Conservation (phyloP, 2,329 filamentous ascomycete species). For the Fusarium sp. region DNA sequence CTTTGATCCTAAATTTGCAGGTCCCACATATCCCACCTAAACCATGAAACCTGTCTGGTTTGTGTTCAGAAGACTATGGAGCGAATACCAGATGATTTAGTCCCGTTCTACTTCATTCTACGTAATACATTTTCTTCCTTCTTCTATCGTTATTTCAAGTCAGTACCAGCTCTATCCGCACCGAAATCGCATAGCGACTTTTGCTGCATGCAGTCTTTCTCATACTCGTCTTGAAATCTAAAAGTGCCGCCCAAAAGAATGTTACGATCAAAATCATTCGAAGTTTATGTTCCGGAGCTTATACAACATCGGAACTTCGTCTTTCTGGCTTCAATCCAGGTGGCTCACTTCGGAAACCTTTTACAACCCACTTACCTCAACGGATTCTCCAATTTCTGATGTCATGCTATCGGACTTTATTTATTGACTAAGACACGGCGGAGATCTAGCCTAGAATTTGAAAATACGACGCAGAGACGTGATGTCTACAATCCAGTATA, state of each 20-base stretch:
- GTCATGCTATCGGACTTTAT: accelerated
- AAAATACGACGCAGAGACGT: no score
- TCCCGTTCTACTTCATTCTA: accelerated
- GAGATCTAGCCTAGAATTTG: accelerated
- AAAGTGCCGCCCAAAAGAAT: no score
- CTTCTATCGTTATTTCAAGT: accelerated
- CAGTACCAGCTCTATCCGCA: accelerated
- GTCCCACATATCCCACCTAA: neutral
- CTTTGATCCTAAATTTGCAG: neutral
- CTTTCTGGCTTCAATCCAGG: neutral
- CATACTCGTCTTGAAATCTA: neutral
- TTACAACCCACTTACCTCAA: neutral
- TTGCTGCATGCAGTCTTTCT: neutral
- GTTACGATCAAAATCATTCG: accelerated
- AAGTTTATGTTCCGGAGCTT: accelerated
- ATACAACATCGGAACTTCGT: accelerated
- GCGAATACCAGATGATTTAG: accelerated
- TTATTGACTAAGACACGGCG: neutral
- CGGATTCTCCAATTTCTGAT: neutral
- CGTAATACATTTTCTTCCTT: accelerated
- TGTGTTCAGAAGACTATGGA: neutral
- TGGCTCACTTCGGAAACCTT: accelerated
- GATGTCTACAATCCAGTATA: no score
- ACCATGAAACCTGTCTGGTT: neutral
- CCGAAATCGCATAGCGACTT: neutral